Percentiles rank a stretch among this genome's conserved stretches.
These are phyloP conservation scores for Oryza australiensis DNA, from an alignment of 176 grass and related monocot genomes.

Conservation along the genomic window DNA sequence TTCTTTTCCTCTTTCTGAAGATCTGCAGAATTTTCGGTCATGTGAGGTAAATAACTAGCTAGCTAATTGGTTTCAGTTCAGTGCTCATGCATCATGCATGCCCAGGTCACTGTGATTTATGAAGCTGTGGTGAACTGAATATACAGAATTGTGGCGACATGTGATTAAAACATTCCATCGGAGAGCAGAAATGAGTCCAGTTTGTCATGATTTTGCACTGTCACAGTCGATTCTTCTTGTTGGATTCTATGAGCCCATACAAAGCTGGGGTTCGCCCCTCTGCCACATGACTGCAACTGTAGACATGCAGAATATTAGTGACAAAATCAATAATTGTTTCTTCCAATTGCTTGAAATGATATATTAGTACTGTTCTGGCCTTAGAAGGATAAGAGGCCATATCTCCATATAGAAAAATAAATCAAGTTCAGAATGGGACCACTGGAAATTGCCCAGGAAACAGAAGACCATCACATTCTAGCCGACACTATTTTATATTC, in stretches of 20 bases:
- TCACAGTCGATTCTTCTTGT: neutral
- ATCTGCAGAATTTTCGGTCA: conserved; percentile 45
- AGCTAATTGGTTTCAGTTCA: neutral
- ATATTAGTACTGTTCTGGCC: neutral
- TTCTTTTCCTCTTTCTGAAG: conserved; percentile 41
- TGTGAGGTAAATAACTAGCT: conserved; percentile 30
- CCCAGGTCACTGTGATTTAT: neutral
- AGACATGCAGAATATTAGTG: neutral
- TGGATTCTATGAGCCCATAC: conserved; percentile 24
- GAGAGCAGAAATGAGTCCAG: neutral
- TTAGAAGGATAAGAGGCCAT: neutral
- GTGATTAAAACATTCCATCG: neutral
- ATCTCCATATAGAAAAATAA: neutral
- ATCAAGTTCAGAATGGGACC: neutral
- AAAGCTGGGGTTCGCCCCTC: neutral
- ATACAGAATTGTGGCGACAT: neutral
- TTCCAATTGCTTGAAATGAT: neutral
- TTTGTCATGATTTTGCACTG: conserved; percentile 20
- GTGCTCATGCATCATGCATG: neutral
- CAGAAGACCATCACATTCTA: neutral
- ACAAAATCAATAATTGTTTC: conserved; percentile 10
- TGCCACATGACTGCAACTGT: conserved; percentile 15
- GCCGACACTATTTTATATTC: neutral
- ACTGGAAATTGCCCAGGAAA: neutral
- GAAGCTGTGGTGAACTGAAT: neutral